A percentile compares a stretch with the other conserved stretches of the same genome.
These are phyloP conservation scores for Stephania cephalantha DNA, from an alignment of 164 flowering plant genomes.

Conservation along the genomic window DNA sequence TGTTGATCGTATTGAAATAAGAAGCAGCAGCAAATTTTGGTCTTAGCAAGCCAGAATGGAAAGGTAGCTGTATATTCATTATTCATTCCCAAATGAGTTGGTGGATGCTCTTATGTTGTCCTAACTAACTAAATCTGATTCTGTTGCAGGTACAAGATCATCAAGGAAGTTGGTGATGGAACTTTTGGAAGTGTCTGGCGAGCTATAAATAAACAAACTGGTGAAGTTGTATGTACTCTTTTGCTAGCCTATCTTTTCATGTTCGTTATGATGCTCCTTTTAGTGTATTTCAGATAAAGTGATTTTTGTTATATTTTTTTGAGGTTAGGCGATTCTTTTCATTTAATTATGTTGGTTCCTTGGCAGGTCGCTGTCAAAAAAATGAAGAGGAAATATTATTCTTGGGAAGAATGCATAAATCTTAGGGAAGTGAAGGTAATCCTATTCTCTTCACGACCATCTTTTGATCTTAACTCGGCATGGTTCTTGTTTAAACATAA, in stretches of 20 bases:
- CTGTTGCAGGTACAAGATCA: constrained; percentile 64
- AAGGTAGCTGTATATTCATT: constrained; percentile 39
- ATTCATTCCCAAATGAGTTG: not conserved
- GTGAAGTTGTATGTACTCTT: constrained; percentile 77
- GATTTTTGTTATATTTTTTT: not conserved
- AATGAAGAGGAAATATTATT: constrained; percentile 91
- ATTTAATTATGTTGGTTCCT: not conserved
- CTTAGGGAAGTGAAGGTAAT: constrained; percentile 96
- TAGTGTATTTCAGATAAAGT: not conserved
- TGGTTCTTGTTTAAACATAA: not conserved
- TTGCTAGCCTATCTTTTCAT: not conserved
- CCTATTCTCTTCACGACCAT: not conserved
- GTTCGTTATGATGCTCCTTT: not conserved
- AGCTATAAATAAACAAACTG: constrained; percentile 79
- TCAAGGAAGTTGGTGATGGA: constrained; percentile 98
- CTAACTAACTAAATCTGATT: not conserved
- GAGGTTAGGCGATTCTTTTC: not conserved
- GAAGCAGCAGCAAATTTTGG: constrained; percentile 22
- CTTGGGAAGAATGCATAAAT: constrained; percentile 98
- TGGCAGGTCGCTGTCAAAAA: constrained; percentile 89
- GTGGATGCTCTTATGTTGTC: not conserved
- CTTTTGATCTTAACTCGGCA: not conserved
- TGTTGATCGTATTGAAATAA: constrained; percentile 29
- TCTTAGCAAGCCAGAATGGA: constrained; percentile 51
- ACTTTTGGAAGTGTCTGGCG: constrained; percentile 97